Evolutionary conservation across 2,329 filamentous ascomycete genomes (phyloP).

Genomic region (Fusarium zealandicum): DNA sequence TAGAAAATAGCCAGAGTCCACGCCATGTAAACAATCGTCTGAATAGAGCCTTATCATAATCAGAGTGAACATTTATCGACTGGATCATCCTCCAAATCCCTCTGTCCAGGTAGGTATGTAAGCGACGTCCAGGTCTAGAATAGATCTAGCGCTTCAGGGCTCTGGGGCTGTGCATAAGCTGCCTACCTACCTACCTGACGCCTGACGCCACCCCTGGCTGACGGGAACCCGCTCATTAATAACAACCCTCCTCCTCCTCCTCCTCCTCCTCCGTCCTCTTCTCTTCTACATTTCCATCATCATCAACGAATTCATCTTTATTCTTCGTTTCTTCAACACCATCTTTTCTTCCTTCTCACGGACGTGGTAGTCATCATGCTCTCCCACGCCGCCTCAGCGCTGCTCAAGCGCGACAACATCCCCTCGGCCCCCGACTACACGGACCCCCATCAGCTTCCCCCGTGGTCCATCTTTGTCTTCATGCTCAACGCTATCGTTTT

Average conservation of each 20-base stretch:
- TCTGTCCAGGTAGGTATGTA: too few species aligned
- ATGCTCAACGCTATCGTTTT: constrained; percentile 54
- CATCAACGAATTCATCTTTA: neutral
- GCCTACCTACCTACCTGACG: too few species aligned
- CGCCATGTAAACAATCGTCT: too few species aligned
- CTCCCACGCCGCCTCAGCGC: constrained; percentile 20
- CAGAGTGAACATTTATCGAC: too few species aligned
- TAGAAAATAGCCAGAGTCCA: too few species aligned
- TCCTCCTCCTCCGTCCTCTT: neutral
- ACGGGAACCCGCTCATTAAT: neutral
- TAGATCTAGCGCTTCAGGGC: too few species aligned
- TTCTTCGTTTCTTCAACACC: constrained; percentile 1
- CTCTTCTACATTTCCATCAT: too few species aligned
- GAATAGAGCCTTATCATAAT: neutral
- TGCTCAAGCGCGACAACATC: constrained; percentile 47
- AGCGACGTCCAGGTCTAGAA: too few species aligned
- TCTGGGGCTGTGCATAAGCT: neutral
- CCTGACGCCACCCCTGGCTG: neutral
- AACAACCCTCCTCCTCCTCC: constrained; percentile 13
- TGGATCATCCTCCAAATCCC: too few species aligned
- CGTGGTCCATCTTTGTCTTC: constrained; percentile 51
- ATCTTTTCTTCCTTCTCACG: neutral
- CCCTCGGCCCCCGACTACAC: constrained; percentile 7
- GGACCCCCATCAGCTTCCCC: constrained; percentile 13
- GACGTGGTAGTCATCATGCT: constrained; percentile 27